Evolutionary conservation across 2,329 filamentous ascomycete species (phyloP).

Genomic region (Bipolaris oryzae): DNA sequence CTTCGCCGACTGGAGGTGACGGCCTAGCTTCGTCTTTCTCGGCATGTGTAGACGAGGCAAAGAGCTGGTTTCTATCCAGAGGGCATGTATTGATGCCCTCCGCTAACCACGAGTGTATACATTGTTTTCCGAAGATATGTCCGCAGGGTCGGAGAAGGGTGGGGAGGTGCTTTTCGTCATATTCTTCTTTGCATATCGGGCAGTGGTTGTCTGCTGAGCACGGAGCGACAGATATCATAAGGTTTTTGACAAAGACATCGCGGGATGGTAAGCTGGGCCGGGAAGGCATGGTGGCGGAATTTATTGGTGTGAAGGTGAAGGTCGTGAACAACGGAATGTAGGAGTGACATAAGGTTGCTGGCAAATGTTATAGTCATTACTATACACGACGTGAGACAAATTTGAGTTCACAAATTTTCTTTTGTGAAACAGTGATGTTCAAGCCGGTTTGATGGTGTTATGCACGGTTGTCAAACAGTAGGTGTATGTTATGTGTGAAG

Average conservation of each 20-base stretch:
- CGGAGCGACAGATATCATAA: slow-evolving; percentile 2
- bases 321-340: background rate
- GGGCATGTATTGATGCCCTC: slow-evolving; percentile 3
- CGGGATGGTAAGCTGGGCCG: background rate
- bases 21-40: background rate
- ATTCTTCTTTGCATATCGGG: slow-evolving; percentile 14
- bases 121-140: slow-evolving; percentile 21
- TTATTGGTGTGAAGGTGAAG: background rate
- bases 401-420: background rate
- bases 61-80: slow-evolving; percentile 2
- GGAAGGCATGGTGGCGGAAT: background rate
- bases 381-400: background rate
- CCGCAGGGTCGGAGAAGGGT: slow-evolving; percentile 15
- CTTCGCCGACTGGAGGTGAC: background rate
- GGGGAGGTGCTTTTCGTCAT: background rate
- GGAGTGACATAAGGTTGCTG: background rate
- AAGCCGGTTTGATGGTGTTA: background rate
- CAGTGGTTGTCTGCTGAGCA: slow-evolving; percentile 11
- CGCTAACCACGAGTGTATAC: slow-evolving; percentile 12
- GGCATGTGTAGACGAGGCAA: background rate
- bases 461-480: background rate
- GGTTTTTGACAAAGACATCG: background rate
- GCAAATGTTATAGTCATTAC: background rate
- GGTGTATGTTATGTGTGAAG: background rate
- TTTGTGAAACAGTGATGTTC: background rate